phyloP scores from a whole-genome alignment of 352 stramenopile genomes.

The Phytophthora vignae region DNA sequence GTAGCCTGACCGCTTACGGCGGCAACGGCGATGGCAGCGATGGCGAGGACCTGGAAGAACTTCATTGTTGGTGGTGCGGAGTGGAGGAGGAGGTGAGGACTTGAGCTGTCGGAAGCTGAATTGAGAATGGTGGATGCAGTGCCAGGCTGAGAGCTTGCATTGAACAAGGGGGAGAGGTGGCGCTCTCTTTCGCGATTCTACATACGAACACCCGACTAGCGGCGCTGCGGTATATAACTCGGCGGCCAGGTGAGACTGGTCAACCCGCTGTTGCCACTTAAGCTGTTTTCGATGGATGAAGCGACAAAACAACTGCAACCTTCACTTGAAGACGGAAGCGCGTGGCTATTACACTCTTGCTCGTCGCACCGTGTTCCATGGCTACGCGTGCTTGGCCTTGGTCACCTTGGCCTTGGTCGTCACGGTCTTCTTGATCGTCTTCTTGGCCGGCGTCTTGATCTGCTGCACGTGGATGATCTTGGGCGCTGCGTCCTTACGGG shows the following conservation, averaged over 20 bases:
- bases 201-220: conserved; percentile 18
- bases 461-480: conserved; percentile 30
- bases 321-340: not conserved
- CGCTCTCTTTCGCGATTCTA: conserved; percentile 5
- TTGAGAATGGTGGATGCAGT: conserved; percentile 14
- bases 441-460: conserved; percentile 4
- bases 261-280: conserved; percentile 11
- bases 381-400: conserved; percentile 4
- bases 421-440: not conserved
- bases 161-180: conserved; percentile 14
- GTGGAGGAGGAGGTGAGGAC: conserved; percentile 3
- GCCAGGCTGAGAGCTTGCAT: not conserved
- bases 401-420: not conserved
- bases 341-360: not conserved
- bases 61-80: conserved; percentile 23
- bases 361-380: not conserved
- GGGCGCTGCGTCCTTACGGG: conserved; percentile 16
- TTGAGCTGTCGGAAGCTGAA: conserved; percentile 27
- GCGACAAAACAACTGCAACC: not conserved
- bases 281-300: conserved; percentile 15
- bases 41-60: conserved; percentile 38
- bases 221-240: conserved; percentile 9
- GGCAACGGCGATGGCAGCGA: conserved; percentile 37
- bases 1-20: conserved; percentile 23
- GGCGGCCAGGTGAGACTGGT: conserved; percentile 13